A percentile compares a stretch with the other conserved stretches of the same genome.
Evolutionary conservation across 1,284 basidiomycete genomes (phyloP).

Genomic region (Marasmius oreades): DNA sequence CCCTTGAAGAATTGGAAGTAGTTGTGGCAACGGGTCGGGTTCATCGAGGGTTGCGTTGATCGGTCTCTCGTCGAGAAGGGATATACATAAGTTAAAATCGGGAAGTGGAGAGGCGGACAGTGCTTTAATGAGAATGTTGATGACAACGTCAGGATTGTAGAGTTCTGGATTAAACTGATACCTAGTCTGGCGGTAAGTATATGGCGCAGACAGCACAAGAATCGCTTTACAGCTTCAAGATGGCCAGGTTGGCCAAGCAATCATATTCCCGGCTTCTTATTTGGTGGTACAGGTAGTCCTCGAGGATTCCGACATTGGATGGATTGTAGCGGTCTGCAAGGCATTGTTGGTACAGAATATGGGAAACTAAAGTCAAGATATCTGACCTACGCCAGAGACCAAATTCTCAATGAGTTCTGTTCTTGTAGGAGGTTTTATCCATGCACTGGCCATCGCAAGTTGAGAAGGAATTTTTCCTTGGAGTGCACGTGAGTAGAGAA

Average conservation of each 20-base stretch:
- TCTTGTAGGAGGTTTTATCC: conserved; percentile 70
- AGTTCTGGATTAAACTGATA: conserved; percentile 97
- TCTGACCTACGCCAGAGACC: conserved; percentile 86
- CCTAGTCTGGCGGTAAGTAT: conserved; percentile 37
- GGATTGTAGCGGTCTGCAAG: conserved; percentile 90
- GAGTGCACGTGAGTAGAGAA: neutral
- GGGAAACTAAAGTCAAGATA: neutral
- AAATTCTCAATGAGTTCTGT: conserved; percentile 86
- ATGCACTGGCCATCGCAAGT: conserved; percentile 45
- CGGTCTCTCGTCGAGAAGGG: conserved; percentile 79
- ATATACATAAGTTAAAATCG: conserved; percentile 92
- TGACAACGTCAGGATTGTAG: conserved; percentile 88
- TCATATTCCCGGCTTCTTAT: conserved; percentile 90
- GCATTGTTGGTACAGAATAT: conserved; percentile 8
- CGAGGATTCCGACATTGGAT: conserved; percentile 86
- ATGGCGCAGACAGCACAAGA: neutral
- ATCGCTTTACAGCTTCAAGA: conserved; percentile 71
- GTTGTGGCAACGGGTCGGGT: conserved; percentile 70
- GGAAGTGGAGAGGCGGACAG: conserved; percentile 80
- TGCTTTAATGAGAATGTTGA: conserved; percentile 94
- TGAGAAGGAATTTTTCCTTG: neutral
- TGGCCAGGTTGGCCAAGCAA: conserved; percentile 88
- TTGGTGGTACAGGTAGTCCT: conserved; percentile 94
- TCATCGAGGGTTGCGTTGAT: conserved; percentile 65
- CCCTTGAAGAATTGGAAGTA: conserved; percentile 73